Evolutionary conservation across 164 flowering plant species (phyloP), one percentile per base, ranked within the genome.

Genomic region (Stephania yunnanensis): DNA sequence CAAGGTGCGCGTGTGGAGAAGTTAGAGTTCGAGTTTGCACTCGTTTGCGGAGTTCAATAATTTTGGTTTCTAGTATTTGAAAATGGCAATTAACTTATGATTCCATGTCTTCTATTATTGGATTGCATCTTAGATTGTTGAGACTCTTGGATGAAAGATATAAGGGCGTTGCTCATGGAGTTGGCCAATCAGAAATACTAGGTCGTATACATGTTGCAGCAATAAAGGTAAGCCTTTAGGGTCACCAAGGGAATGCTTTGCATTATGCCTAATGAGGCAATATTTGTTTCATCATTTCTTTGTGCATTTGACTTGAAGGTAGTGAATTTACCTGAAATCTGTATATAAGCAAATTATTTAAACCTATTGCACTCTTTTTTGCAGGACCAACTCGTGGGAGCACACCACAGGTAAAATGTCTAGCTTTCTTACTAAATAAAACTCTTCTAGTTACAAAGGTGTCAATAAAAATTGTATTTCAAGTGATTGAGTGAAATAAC

Each of bases 191-290:
- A 25, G 98, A 93, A 85, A 95, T 95, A 72, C 73, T 95, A 52
- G 99, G 99, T 53, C 86, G 94, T 63, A 95, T 95, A 82, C 99
- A 95, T 87, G 99, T 95, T 63, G 99, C 99, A 77, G 92, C 98
- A 71, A 93, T 95, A 77, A 95, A 95, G 97, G 99, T 95, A 80
- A 70, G 19, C 55, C 31, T 58, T 30, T 29, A 48, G n/a, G 52
- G 15, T 13, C 69, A 30, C 44, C 9, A 13, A 10, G 30, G 19
- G 8, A 71, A 50, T 22, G 31, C 63, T 22, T 67, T 65, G 55
- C 13, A 48, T 3, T 48, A 8, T 48, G 53, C 13, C 53, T 1
- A 48, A 12, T 48, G 53, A 48, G 13, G 53, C 53, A 48, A 36
- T 48, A 8, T 48, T 48, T 48, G 19, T 58, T 12, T 58, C 64